Evolutionary conservation across 208 protist species (phyloP), one percentile per base, ranked within the genome.

Genomic region (Leishmania major): DNA sequence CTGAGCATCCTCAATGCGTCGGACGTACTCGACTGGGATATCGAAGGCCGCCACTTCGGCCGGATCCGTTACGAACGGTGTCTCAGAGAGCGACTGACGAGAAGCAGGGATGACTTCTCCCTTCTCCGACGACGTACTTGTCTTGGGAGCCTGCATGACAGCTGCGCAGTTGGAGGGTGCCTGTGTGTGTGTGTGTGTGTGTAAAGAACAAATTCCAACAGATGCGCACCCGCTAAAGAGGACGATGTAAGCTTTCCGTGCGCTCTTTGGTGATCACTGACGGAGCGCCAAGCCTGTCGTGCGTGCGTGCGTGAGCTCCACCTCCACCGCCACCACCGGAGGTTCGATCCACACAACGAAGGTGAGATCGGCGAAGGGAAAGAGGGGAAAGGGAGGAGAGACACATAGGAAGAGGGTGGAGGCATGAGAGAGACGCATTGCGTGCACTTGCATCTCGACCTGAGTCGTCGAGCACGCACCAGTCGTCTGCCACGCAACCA

Each of bases 1-100:
- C 60, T 91, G 90, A 6, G 91, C 92, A 55, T 93, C 92, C 66
- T 95, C 93, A 75, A 96, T 90, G 66, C 90, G 91, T 10, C 89
- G 88, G 64, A 93, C 88, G 86, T 92, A 90, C 71, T 87, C 83
- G 11, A 80, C 78, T 15, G 93, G 87, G 19, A 96, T 90, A 40
- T 91, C 79, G 3, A 88, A 73, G 15, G 80, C 81, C n/a, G 79
- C 70, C 40, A 79, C 84, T 79, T 87, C 77, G 1, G 83, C 81
- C 3, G 90, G 89, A 73, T 93, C 85, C 3, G 87, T 83, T 31
- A 94, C 88, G 78, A 93, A 92, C 0, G 91, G 91, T 15, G 93
- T 93, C 80, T 96, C 91, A 3, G 84, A 76, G 0, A 83, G 13
- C 45, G 47, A 19, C 11, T 73, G 43, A 35, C 3, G 60, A 13